Evolutionary conservation across 2,329 filamentous ascomycete genomes (phyloP).

Genomic region (Aaosphaeria arxii): DNA sequence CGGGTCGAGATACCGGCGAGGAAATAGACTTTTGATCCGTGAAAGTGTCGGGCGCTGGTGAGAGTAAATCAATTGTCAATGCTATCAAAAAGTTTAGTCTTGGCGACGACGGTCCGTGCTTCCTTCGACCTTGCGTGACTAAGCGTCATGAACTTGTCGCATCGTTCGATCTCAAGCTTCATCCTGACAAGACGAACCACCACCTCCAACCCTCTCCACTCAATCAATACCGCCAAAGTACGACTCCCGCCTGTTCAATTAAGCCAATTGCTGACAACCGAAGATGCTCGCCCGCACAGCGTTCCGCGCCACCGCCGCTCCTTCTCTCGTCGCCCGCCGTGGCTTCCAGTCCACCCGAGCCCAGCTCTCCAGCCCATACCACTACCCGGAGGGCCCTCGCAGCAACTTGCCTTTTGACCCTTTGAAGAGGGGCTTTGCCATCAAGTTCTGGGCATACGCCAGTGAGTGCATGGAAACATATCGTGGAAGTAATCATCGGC

Average conservation of each 20-base stretch:
- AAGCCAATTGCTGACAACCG: conserved; percentile 29
- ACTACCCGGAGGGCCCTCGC: conserved; percentile 95
- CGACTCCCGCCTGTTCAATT: conserved; percentile 21
- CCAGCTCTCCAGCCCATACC: conserved; percentile 86
- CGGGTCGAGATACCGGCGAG: too few relatives aligned
- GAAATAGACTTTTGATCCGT: too few relatives aligned
- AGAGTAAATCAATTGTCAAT: too few relatives aligned
- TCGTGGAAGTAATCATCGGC: neutral
- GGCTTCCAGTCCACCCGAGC: conserved; percentile 89
- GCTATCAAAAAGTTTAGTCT: too few relatives aligned
- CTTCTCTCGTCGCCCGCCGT: conserved; percentile 75
- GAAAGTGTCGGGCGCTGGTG: too few relatives aligned
- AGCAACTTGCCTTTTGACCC: conserved; percentile 98
- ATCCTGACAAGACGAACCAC: neutral
- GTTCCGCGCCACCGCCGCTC: conserved; percentile 59
- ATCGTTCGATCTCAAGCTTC: neutral
- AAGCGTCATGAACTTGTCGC: too few relatives aligned
- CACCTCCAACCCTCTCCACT: conserved; percentile 17
- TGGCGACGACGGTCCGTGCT: too few relatives aligned
- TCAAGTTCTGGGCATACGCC: conserved; percentile 82
- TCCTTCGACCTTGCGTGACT: too few relatives aligned
- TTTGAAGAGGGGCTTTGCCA: conserved; percentile 76
- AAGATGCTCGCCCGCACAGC: conserved; percentile 76
- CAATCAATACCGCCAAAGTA: conserved; percentile 28
- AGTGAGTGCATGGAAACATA: conserved; percentile 43